Base-by-base conservation (phyloP, 352 stramenopile species). In the Peronosclerospora sorghi region DNA sequence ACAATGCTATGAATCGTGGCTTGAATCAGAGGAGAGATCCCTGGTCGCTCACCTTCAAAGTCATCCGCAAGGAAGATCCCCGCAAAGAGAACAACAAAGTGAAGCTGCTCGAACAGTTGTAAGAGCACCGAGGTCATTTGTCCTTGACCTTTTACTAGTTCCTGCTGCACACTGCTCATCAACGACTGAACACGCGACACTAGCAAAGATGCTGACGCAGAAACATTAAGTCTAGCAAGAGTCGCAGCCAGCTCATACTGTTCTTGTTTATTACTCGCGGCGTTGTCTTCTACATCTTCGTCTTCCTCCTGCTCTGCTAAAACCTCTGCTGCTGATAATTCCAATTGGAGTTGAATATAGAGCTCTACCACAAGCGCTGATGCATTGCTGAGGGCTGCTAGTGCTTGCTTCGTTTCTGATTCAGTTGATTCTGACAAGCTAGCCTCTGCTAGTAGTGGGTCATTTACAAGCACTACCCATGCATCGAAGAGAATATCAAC, bases 211-310 rank as follows among this genome's bases (percentile, higher is more conserved):
- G 73, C 42, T 1, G 73, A 77, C 5, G 71, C 70, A 14, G 57
- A 51, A 5, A 65, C 53, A 35, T 89, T 89, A 35, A 90, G 56
- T 5, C 75, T 62, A 2, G 75, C 75, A 2, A 92, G 59, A 14
- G 75, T 68, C 1, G 80, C 73, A 2, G 78, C 80, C 8, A 86
- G 41, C 41, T 84, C 78, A 39, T 83, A 71, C 37, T 92, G 77
- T 26, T 90, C 80, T 1, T 55, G 62, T 19, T 68, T 41, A 29
- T 63, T 67, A 17, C 68, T 84, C 20, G 68, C 59, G 5, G 74
- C 78, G 27, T 84, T 78, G 58, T 88, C 75, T 49, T 92, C 77
- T 28, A 90, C 75, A 26, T 92, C 77, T 59, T 92, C 77, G 30
- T 88, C 68, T 55, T 92, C 75, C 47, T 88, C 73, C 35, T 86